A percentile compares a stretch with the other conserved stretches of the same genome.
Evolutionary conservation across 306 rosid species (phyloP).

Genomic region (Bauhinia variegata): DNA sequence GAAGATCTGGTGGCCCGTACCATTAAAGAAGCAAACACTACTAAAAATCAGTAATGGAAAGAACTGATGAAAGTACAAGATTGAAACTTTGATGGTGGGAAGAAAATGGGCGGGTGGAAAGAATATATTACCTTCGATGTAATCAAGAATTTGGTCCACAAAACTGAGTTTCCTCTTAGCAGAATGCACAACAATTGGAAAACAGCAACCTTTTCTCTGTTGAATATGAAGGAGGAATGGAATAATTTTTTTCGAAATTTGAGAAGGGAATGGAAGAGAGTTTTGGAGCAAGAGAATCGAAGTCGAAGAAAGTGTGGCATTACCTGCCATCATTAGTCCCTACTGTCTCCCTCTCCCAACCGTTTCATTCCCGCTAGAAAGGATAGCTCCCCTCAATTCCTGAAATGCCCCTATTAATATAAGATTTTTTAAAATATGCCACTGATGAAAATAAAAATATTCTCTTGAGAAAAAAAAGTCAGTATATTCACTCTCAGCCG

Average conservation of each 20-base stretch:
- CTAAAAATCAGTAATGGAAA: conserved; percentile 3
- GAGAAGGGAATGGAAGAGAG: conserved; percentile 33
- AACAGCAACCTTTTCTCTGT: conserved; percentile 28
- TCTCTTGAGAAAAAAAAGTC: neutral
- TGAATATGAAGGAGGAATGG: conserved; percentile 33
- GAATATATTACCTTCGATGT: conserved; percentile 69
- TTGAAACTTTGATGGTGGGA: neutral
- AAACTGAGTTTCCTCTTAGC: conserved; percentile 83
- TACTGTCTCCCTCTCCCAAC: conserved; percentile 48
- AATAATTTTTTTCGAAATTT: conserved; percentile 35
- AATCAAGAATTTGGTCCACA: conserved; percentile 89
- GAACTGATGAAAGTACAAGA: neutral
- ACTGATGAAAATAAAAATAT: neutral
- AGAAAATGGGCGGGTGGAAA: neutral
- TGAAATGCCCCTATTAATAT: neutral
- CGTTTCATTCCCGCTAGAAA: conserved; percentile 55
- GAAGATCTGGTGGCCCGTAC: conserved; percentile 91
- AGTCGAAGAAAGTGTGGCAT: conserved; percentile 42
- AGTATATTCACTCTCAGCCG: conserved; percentile 25
- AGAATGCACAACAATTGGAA: conserved; percentile 43
- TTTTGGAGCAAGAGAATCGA: conserved; percentile 43
- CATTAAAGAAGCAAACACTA: conserved; percentile 41
- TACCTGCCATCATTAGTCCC: conserved; percentile 63
- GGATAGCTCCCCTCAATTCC: conserved; percentile 41
- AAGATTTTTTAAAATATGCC: conserved; percentile 27